Evolutionary conservation across 2,329 filamentous ascomycete species (phyloP).

Genomic region (Trichothecium sympodiale): DNA sequence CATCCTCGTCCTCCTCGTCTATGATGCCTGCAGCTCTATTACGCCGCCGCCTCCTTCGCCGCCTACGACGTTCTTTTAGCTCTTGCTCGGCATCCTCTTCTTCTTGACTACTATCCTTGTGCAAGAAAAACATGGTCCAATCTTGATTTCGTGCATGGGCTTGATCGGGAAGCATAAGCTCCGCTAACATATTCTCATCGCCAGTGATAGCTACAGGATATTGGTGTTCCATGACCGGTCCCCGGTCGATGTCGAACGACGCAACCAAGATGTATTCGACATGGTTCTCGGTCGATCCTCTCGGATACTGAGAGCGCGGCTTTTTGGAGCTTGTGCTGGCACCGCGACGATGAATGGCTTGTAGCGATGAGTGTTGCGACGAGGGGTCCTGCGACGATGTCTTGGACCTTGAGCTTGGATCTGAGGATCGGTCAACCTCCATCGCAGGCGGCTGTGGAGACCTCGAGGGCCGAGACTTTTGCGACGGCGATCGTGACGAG

Average conservation of each 20-base stretch:
- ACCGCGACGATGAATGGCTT: slow-evolving; percentile 29
- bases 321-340: slow-evolving; percentile 24
- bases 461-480: slow-evolving; percentile 45
- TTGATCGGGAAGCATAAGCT: slow-evolving; percentile 96
- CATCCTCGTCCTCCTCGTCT: slow-evolving; percentile 30
- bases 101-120: slow-evolving; percentile 81
- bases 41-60: slow-evolving; percentile 38
- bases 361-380: slow-evolving; percentile 50
- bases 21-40: slow-evolving; percentile 39
- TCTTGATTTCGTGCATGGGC: slow-evolving; percentile 91
- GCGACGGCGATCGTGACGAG: slow-evolving; percentile 44
- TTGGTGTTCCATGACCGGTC: slow-evolving; percentile 97
- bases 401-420: slow-evolving; percentile 48
- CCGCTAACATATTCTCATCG: slow-evolving; percentile 94
- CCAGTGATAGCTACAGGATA: slow-evolving; percentile 91
- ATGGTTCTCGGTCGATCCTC: slow-evolving; percentile 73
- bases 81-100: slow-evolving; percentile 65
- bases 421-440: slow-evolving; percentile 44
- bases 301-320: slow-evolving; percentile 64
- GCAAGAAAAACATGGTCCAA: slow-evolving; percentile 98
- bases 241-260: slow-evolving; percentile 92
- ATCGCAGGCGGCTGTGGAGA: slow-evolving; percentile 41
- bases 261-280: slow-evolving; percentile 98
- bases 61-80: slow-evolving; percentile 41
- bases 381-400: slow-evolving; percentile 49